These are phyloP conservation scores for Euphorbia tirucalli DNA, from an alignment of 345 rosid genomes.

Conservation along the genomic window DNA sequence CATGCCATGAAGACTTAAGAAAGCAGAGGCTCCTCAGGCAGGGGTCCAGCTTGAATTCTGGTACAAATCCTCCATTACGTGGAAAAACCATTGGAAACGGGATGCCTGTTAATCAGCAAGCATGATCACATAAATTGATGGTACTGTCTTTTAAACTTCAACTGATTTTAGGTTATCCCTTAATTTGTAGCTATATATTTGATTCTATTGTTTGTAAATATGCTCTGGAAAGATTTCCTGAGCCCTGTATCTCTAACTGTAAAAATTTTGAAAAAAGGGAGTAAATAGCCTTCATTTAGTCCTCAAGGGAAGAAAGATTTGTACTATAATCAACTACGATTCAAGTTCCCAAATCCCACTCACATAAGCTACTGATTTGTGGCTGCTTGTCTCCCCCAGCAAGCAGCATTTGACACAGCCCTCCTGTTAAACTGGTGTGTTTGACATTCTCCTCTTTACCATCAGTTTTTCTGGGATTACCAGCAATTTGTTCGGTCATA, in stretches of 20 bases:
- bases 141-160: neutral
- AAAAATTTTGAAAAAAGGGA: neutral
- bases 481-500: too few relatives aligned
- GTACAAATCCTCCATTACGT: conserved; percentile 13
- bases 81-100: conserved; percentile 14
- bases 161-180: conserved; percentile 9
- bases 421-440: too few relatives aligned
- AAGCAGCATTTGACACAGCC: too few relatives aligned
- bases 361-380: neutral
- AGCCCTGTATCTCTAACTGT: conserved; percentile 1
- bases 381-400: neutral
- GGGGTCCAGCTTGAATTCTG: conserved; percentile 28
- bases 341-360: neutral
- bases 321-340: neutral
- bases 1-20: conserved; percentile 54
- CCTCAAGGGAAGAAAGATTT: too few relatives aligned
- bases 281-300: neutral
- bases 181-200: conserved; percentile 1
- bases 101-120: conserved; percentile 6
- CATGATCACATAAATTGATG: conserved; percentile 5
- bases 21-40: conserved; percentile 46
- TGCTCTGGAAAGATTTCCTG: neutral
- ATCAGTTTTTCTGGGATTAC: too few relatives aligned
- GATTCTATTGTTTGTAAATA: neutral
- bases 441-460: too few relatives aligned